Base-by-base conservation (phyloP, 2,329 filamentous ascomycete species). In the Fusarium coffeatum region DNA sequence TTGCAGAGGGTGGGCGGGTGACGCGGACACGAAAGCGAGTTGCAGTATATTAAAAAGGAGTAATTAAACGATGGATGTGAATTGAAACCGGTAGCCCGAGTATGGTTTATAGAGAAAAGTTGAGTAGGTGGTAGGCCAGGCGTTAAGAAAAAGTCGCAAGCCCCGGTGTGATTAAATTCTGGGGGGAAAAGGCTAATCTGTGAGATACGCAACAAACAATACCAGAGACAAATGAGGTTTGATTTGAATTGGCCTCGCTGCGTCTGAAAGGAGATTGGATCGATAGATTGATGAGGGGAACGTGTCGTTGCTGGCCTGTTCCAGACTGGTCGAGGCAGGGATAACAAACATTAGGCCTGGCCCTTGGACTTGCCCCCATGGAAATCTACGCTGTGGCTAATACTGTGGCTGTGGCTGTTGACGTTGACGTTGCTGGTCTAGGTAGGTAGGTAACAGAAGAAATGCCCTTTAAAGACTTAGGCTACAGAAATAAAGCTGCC, bases 161-260 rank as follows among this genome's bases (percentile, higher is more conserved):
- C 43, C 51, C 57, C 23, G 25, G 42, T 27, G 25, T 37, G 49
- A 61, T 48, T 54, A 54, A 47, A 57, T 55, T 57, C 49, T 37
- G 46, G 37, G 49, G 47, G 43, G 48, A 54, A 64, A 70, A 66
- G 58, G 56, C 54, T 45, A 49, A 37, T 37, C 34, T 60, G 41
- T 60, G 46, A 41, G 40, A 64, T 65, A 63, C 70, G 64, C 63
- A 71, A 66, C 64, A 49, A 67, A 72, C 59, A 72, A 72, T 72
- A 64, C 69, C 64, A 68, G 68, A 74, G 66, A 72, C 69, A 65
- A 71, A 72, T 61, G 72, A 74, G 64, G 66, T 64, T 68, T 73
- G 63, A 59, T 66, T 55, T 49, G 61, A 48, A 48, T 65, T 51
- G 60, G 70, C 56, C 51, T 71, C 54, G 50, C 56, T 71, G 54